phyloP scores from a whole-genome alignment of 2,329 filamentous ascomycete species.

The Apiospora kogelbergensis region DNA sequence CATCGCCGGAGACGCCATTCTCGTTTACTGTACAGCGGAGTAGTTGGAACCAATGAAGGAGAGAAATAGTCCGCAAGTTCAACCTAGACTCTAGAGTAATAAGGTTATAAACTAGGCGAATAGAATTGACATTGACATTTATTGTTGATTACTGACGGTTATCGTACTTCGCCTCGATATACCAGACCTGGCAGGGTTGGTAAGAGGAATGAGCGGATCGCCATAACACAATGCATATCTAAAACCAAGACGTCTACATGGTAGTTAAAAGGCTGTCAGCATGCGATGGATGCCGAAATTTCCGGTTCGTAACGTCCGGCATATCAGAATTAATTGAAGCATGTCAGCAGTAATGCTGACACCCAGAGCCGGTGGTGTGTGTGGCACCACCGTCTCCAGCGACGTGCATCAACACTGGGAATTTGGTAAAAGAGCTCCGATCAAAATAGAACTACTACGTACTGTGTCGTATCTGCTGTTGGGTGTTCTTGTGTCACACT shows the following conservation, averaged over 20 bases:
- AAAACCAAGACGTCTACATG: background rate
- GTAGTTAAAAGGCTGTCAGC: background rate
- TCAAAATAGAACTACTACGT: background rate
- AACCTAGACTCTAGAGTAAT: too few relatives aligned
- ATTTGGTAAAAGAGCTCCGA: too few relatives aligned
- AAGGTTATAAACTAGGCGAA: too few relatives aligned
- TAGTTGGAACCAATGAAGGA: too few relatives aligned
- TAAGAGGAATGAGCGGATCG: background rate
- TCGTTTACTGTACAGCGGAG: too few relatives aligned
- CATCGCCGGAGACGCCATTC: background rate
- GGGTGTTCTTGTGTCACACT: too few relatives aligned
- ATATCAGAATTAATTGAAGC: too few relatives aligned
- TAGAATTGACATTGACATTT: background rate
- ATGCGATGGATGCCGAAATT: background rate
- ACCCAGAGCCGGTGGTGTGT: background rate
- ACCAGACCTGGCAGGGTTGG: background rate
- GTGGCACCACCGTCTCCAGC: slow-evolving; percentile 11
- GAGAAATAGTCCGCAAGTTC: too few relatives aligned
- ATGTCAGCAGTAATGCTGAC: background rate
- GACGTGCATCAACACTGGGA: slow-evolving; percentile 11
- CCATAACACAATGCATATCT: background rate
- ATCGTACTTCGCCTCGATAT: too few relatives aligned
- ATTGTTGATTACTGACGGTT: background rate
- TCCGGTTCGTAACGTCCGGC: background rate
- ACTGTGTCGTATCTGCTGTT: too few relatives aligned